Evolutionary conservation across 495 filamentous ascomycete genomes (phyloP).

Genomic region (Pyronema omphalodes): DNA sequence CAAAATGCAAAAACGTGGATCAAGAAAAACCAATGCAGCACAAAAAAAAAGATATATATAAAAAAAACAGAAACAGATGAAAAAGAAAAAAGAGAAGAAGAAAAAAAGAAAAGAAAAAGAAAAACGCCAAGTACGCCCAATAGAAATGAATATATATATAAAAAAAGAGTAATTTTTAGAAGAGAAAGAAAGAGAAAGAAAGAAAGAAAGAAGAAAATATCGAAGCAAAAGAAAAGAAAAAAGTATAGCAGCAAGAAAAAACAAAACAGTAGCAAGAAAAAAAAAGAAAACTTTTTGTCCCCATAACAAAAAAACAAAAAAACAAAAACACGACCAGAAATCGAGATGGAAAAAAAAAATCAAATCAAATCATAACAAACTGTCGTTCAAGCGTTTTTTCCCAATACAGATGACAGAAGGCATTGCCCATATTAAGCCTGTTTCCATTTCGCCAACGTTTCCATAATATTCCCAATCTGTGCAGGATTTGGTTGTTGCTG

Average conservation of each 20-base stretch:
- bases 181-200: too few relatives aligned
- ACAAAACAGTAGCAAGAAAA: neutral
- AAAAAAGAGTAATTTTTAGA: too few relatives aligned
- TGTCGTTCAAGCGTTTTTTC: neutral
- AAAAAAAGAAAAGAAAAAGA: too few relatives aligned
- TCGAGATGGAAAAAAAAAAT: neutral
- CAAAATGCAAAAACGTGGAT: too few relatives aligned
- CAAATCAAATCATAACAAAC: too few relatives aligned
- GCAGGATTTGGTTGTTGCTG: constrained; percentile 19
- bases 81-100: too few relatives aligned
- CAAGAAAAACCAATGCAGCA: too few relatives aligned
- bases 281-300: neutral
- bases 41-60: too few relatives aligned
- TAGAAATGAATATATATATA: too few relatives aligned
- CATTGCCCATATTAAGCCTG: constrained; percentile 23
- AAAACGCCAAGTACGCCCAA: too few relatives aligned
- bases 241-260: neutral
- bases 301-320: neutral
- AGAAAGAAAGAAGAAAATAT: too few relatives aligned
- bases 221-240: neutral
- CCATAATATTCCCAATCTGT: constrained; percentile 34
- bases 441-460: constrained; percentile 29
- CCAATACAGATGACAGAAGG: neutral
- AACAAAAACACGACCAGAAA: neutral
- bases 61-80: too few relatives aligned